Evolutionary conservation across 1,139 yeast genomes (phyloP), one percentile per base, ranked within the genome.

Genomic region (Hyphopichia khmerensis): DNA sequence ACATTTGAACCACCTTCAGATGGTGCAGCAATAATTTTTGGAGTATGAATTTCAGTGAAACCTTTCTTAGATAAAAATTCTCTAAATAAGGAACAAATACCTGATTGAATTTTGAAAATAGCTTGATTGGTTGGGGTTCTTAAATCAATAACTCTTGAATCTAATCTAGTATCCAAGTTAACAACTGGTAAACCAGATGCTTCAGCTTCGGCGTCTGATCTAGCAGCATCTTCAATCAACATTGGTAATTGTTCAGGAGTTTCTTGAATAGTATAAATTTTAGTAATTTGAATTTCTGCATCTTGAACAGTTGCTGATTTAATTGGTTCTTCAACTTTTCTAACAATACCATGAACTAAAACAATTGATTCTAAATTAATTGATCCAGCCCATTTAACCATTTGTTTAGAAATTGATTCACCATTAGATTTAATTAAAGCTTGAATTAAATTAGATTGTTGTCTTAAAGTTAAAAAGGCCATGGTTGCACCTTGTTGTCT

Each of bases 1-100:
- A 95, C 98, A 64, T 90, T 91, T 48, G 97, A 82, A 52, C 99
- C 99, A 64, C 98, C 97, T 75, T 93, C 99, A 47, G 96, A 86
- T 32, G 99, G 88, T 40, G 98, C 90, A 54, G 95, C 96, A 61
- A 93, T 79, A 56, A 93, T 75, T 71, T 93, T 93, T 48, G 99
- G 99, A 11, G 98, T 86, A 69, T 93, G 99, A 53, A 90, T 82
- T 73, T 93, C 99, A 36, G 84, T 80, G 69, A 93, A 93, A 17
- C 81, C 81, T 57, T 73, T 80, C 41, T 69, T 69, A 47, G 70
- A 61, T 58, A 93, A 77, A 62, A 85, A 93, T 71, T 93, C 99
- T 65, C 96, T 82, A 79, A 93, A 93, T 59, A 95, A 75, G 39
- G 77, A 75, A 63, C 95, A 82, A 45, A 95, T 95, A 55, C 91